Base-by-base conservation (phyloP, 2,329 filamentous ascomycete genomes). In the Lachnellula hyalina region DNA sequence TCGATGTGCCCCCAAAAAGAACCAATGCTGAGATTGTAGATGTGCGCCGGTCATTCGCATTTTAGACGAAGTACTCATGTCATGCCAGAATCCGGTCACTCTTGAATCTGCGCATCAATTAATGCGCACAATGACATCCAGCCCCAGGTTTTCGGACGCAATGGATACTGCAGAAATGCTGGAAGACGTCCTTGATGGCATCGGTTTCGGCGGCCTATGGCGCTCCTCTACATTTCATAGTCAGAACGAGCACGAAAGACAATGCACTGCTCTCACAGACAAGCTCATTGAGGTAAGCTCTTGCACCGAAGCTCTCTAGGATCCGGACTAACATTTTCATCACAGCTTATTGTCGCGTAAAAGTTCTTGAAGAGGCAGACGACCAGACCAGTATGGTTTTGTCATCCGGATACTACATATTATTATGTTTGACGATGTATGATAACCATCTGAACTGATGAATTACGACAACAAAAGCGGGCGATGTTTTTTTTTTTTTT, bases 151-250 rank as follows among this genome's bases (percentile, higher is more conserved):
- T 55, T 71, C 76, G 2, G 71, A 71, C 8, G 74, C 75, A 15
- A 69, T 78, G 17, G 75, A 78, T 47, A 77, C 77, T 5, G 73
- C 73, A 32, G 73, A 75, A 40, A 69, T 73, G 28, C 68, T 86
- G 11, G 76, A 75, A 47, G 76, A 80, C 46, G 74, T 78, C 2
- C 72, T 87, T 8, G 77, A 82, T 38, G 77, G 80, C 2, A 78
- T 83, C 67, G 85, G 84, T 1, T 86, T 87, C 57, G 75, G 78
- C 8, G 84, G 85, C 0, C 71, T 88, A 2, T 86, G 82, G 82
- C 76, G 77, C 12, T 66, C 63, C 11, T 64, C 65, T 4, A 68
- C 67, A 7, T 70, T 70, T 44, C 67, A 70, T 35, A 53, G 45
- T 6, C 42, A 52, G 17, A 65, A 66, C 53, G 66, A 68, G 21